Evolutionary conservation across 2,329 filamentous ascomycete species (phyloP), one percentile per base, ranked within the genome.

Genomic region (Xylaria sp.): DNA sequence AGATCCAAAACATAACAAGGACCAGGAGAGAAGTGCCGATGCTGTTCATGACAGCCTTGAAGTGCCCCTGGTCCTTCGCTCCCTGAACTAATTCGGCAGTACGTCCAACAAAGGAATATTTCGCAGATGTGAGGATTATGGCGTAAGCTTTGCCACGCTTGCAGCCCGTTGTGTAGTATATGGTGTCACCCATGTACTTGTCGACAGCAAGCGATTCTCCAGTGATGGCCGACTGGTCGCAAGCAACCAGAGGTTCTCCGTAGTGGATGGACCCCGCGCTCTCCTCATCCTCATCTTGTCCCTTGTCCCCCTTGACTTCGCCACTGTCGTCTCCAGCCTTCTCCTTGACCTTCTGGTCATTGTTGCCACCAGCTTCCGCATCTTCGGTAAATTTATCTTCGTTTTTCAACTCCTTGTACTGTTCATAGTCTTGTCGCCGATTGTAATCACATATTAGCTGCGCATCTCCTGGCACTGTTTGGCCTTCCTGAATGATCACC

Each of bases 41-140:
- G 78, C 88, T 91, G 87, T 93, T 90, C 91, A 93, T 93, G 85
- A 93, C 91, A 73, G 91, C 91, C 85, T 93, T 93, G 88, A 92
- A 92, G 82, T 92, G 90, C 83, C 91, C 91, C 78, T 90, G 87
- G 80, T 93, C 91, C 82, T 92, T 86, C 73, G 91, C 91, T 73
- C 91, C 91, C 82, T 92, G 88, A 60, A 93, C 91, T 60, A 93
- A 86, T 75, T 88, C 87, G 70, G 91, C 91, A 75, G 91, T 93
- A 80, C 88, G 89, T 83, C 91, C 91, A 80, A 93, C 91, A 84
- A 93, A 93, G 68, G 91, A 93, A 82, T 88, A 86, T 78, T 86
- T 88, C 65, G 91, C 91, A 71, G 89, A 88, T 73, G 89, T 87
- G 68, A 87, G 87, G 77, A 90, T 86, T 71, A 93, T 85, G 76